Conservation (phyloP, 768 basidiomycete species). For the Tulasnella sp. region DNA sequence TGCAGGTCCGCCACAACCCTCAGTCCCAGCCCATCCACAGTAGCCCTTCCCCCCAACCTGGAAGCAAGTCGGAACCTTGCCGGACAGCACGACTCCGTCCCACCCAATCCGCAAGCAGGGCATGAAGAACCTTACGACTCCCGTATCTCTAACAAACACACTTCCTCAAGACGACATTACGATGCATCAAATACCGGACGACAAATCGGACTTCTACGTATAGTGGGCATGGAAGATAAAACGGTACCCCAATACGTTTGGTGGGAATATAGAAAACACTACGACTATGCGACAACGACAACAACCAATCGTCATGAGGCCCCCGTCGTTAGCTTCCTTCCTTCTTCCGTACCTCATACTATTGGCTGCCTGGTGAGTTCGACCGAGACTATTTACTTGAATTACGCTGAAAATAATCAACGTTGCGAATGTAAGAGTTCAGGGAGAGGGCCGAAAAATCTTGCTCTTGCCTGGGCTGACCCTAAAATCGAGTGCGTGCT, state of each 20-base stretch:
- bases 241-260: background rate
- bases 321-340: background rate
- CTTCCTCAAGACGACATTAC: background rate
- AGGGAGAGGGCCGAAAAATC: background rate
- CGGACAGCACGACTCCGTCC: too few relatives aligned
- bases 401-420: background rate
- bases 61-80: background rate
- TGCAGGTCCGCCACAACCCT: background rate
- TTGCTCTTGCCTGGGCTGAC: background rate
- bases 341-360: background rate
- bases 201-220: background rate
- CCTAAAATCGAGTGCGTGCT: background rate
- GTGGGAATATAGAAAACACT: background rate
- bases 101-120: too few relatives aligned
- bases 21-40: background rate
- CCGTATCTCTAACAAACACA: background rate
- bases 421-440: background rate
- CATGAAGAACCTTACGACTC: background rate
- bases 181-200: background rate
- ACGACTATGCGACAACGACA: background rate
- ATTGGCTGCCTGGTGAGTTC: background rate
- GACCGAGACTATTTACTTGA: background rate
- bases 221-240: background rate
- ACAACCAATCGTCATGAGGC: background rate
- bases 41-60: background rate